These are phyloP conservation scores for Arthrobotrys sinensis DNA, from an alignment of 2,329 filamentous ascomycete species.

Conservation along the genomic window DNA sequence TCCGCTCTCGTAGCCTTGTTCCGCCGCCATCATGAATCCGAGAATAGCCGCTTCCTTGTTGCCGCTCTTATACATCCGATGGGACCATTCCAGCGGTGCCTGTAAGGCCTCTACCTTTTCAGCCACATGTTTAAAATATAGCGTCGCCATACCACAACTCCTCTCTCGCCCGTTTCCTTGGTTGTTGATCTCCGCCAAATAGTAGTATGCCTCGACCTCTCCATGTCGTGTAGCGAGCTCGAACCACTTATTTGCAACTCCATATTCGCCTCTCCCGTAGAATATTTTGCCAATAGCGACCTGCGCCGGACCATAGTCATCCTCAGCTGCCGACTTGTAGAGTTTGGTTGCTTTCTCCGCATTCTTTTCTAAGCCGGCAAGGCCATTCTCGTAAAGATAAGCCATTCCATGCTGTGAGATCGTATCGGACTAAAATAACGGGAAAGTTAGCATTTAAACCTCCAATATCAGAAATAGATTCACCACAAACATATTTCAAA, in stretches of 20 bases:
- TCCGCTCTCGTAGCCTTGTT: constrained; percentile 90
- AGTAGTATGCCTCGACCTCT: constrained; percentile 91
- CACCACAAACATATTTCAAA: constrained; percentile 69
- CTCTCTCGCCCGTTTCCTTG: constrained; percentile 85
- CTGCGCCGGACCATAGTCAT: constrained; percentile 84
- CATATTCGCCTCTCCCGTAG: constrained; percentile 80
- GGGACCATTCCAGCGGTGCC: constrained; percentile 86
- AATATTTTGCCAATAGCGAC: constrained; percentile 87
- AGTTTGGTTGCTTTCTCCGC: constrained; percentile 80
- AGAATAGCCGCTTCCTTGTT: constrained; percentile 85
- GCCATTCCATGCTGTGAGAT: constrained; percentile 89
- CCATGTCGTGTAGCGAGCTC: constrained; percentile 86
- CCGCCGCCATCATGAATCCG: constrained; percentile 86
- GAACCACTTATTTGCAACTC: constrained; percentile 85
- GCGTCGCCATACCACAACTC: constrained; percentile 81
- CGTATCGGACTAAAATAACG: constrained; percentile 76
- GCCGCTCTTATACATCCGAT: constrained; percentile 83
- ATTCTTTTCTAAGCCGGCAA: constrained; percentile 78
- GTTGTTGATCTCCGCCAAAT: constrained; percentile 88
- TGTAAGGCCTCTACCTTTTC: constrained; percentile 81
- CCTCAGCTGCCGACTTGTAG: constrained; percentile 84
- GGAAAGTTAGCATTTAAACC: constrained; percentile 23
- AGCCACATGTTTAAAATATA: constrained; percentile 85
- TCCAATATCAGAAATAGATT: neutral
- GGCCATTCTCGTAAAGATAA: constrained; percentile 84